Percentiles rank a stretch among this genome's conserved stretches.
Conservation (phyloP, 139 green algal genomes). For the Coelastrella sp. region DNA sequence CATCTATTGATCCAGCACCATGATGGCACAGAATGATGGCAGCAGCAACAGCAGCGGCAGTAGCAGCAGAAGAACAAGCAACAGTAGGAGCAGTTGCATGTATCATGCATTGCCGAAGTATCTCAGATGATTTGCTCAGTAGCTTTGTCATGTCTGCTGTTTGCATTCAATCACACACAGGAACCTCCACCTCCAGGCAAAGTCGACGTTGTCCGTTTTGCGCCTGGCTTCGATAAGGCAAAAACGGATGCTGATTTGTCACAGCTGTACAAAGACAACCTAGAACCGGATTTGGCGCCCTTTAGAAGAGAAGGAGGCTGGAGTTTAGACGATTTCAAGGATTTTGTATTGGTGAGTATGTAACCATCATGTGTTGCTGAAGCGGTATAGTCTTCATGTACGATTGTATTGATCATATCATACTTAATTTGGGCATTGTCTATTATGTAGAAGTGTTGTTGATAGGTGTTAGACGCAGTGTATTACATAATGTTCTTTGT, state of each 20-base stretch:
- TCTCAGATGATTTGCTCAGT: no score
- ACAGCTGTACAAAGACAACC: slow-evolving; percentile 46
- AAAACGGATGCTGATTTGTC: slow-evolving; percentile 38
- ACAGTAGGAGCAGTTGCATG: not conserved
- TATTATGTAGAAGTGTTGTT: no score
- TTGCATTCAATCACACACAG: no score
- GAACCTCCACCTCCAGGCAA: slow-evolving; percentile 30
- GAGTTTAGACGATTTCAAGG: slow-evolving; percentile 23
- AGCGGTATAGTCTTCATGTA: no score
- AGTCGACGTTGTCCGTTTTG: slow-evolving; percentile 31
- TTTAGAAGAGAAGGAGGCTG: slow-evolving; percentile 24
- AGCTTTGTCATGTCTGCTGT: not conserved
- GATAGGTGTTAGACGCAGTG: no score
- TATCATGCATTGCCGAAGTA: no score
- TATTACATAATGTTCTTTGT: no score
- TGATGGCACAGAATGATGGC: not conserved
- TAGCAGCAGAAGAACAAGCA: not conserved
- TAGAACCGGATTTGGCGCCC: slow-evolving; percentile 43
- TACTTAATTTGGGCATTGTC: no score
- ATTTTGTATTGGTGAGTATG: slow-evolving; percentile 41
- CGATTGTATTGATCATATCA: no score
- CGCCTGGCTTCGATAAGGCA: slow-evolving; percentile 33
- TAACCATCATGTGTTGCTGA: not conserved
- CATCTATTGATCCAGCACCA: not conserved
- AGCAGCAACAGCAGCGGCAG: not conserved